These are phyloP conservation scores for Amphibolis antarctica DNA, from an alignment of 106 monocot species.

Conservation along the genomic window DNA sequence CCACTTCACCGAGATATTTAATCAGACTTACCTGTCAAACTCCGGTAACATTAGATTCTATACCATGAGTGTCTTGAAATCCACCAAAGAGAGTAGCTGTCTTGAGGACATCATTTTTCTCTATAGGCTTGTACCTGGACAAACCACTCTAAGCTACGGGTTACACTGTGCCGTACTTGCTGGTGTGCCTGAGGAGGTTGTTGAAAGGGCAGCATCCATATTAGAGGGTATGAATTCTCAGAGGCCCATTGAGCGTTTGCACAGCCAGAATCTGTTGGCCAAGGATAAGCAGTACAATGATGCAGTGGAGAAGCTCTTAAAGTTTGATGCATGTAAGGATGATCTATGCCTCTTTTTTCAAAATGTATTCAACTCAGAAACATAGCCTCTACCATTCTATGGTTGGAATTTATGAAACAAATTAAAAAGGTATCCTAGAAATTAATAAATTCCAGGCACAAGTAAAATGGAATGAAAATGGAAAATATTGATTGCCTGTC, in stretches of 20 bases:
- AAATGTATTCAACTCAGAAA: constrained; percentile 7
- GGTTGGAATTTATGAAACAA: no score
- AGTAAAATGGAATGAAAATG: no score
- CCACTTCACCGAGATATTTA: constrained; percentile 90
- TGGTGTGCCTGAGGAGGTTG: constrained; percentile 53
- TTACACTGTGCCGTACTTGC: constrained; percentile 90
- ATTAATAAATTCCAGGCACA: no score
- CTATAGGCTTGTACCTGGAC: constrained; percentile 84
- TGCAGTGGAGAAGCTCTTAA: constrained; percentile 7
- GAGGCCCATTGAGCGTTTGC: constrained; percentile 31
- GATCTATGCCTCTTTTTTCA: constrained; percentile 10
- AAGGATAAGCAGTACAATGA: constrained; percentile 64
- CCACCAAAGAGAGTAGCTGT: constrained; percentile 27
- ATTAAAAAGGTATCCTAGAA: no score
- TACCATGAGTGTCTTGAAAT: constrained; percentile 85
- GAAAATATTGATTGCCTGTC: no score
- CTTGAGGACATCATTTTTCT: constrained; percentile 75
- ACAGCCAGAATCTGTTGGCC: constrained; percentile 30
- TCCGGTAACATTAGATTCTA: constrained; percentile 32
- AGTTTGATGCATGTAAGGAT: constrained; percentile 15
- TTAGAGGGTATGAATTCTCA: constrained; percentile 34
- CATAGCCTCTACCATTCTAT: no score
- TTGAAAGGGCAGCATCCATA: constrained; percentile 48
- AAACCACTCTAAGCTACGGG: constrained; percentile 73
- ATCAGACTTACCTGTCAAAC: constrained; percentile 43